Evolutionary conservation across 305 asterid genomes (phyloP).

Genomic region (Rubia tinctorum): DNA sequence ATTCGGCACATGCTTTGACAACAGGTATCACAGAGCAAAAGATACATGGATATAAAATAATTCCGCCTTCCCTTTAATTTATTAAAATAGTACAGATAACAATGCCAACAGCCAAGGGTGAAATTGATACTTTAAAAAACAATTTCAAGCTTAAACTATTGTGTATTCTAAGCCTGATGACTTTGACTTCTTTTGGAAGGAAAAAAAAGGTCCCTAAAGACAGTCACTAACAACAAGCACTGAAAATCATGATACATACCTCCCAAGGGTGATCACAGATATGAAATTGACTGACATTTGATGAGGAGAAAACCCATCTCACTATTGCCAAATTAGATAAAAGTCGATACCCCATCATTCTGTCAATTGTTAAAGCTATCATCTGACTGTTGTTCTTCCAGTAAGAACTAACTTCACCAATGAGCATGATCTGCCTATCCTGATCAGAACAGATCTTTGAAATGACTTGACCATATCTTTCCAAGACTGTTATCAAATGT

Average conservation of each 20-base stretch:
- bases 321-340: conserved; percentile 88
- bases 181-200: background rate
- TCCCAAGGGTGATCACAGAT: conserved; percentile 94
- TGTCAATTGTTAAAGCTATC: conserved; percentile 89
- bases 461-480: conserved; percentile 93
- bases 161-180: too few species aligned
- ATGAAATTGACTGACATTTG: conserved; percentile 71
- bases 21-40: background rate
- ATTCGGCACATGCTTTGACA: background rate
- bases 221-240: background rate
- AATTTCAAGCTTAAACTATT: background rate
- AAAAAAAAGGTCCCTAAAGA: background rate
- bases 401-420: conserved; percentile 78
- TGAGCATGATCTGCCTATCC: conserved; percentile 82
- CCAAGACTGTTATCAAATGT: conserved; percentile 93
- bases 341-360: conserved; percentile 99
- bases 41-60: background rate
- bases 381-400: conserved; percentile 90
- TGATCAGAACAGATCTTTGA: conserved; percentile 76
- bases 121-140: background rate
- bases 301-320: conserved; percentile 86
- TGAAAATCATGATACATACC: conserved; percentile 39
- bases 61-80: background rate
- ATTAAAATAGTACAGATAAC: background rate
- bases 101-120: background rate